Conservation (phyloP, 2,329 filamentous ascomycete genomes). For the Aspergillus udagawae region DNA sequence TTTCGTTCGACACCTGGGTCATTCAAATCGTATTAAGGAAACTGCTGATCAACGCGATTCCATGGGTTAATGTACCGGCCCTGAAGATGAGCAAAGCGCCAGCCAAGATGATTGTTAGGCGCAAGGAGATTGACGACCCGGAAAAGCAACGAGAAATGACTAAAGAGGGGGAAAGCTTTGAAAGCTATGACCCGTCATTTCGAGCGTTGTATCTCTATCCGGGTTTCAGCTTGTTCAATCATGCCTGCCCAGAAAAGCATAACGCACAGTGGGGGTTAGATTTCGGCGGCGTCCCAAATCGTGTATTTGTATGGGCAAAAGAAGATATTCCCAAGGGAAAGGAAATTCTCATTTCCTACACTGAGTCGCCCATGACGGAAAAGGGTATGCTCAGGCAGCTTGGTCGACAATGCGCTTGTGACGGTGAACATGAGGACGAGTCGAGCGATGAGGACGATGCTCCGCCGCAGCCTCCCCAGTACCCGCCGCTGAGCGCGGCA, state of each 20-base stretch:
- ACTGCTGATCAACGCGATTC: constrained; percentile 27
- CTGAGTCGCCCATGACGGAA: constrained; percentile 2
- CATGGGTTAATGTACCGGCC: constrained; percentile 24
- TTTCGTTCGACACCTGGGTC: constrained; percentile 36
- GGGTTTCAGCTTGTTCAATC: constrained; percentile 31
- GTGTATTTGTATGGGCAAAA: constrained; percentile 26
- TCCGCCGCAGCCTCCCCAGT: background rate
- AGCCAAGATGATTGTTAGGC: constrained; percentile 6
- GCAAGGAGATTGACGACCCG: background rate
- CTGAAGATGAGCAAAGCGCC: constrained; percentile 1
- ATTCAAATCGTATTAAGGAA: constrained; percentile 33
- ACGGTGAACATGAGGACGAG: background rate
- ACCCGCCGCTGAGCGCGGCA: background rate
- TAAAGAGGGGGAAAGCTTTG: background rate
- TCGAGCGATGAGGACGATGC: background rate
- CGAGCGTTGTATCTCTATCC: constrained; percentile 30
- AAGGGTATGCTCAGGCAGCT: constrained; percentile 9
- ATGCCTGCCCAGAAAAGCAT: constrained; percentile 13
- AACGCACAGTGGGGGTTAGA: constrained; percentile 32
- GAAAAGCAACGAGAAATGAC: constrained; percentile 7
- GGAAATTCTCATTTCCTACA: constrained; percentile 25
- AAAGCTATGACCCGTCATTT: constrained; percentile 20
- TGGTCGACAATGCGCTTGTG: constrained; percentile 15
- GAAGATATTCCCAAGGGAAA: constrained; percentile 19
- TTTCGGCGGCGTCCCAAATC: constrained; percentile 20